Conservation (phyloP, 106 monocot species). For the Dactylorhiza incarnata region DNA sequence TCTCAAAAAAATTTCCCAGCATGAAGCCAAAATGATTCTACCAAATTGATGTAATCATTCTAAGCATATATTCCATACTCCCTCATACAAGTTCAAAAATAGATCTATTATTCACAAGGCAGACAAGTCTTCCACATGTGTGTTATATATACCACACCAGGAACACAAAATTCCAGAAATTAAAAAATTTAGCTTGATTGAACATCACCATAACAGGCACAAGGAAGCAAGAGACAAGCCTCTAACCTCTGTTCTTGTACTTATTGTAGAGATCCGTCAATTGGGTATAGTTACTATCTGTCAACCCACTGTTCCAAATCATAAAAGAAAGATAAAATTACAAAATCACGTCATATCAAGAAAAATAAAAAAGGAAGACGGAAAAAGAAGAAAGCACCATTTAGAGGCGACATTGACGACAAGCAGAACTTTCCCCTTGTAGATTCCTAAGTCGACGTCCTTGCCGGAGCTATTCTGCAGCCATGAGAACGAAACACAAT, state of each 20-base stretch:
- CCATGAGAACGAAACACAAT: not conserved
- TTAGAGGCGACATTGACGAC: constrained; percentile 75
- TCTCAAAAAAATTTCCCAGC: too few relatives aligned
- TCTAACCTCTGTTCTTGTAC: constrained; percentile 66
- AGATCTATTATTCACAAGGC: not conserved
- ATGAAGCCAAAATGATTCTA: too few relatives aligned
- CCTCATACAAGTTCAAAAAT: too few relatives aligned
- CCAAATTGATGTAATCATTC: too few relatives aligned
- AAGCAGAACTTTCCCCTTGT: constrained; percentile 65
- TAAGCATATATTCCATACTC: too few relatives aligned
- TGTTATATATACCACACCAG: not conserved
- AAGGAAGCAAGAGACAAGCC: not conserved
- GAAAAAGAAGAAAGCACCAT: constrained; percentile 30
- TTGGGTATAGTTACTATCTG: constrained; percentile 77
- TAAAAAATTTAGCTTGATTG: not conserved
- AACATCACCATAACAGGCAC: not conserved
- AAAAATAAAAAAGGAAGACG: not conserved
- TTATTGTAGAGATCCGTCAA: constrained; percentile 78
- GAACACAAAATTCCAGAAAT: not conserved
- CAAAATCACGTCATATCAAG: not conserved
- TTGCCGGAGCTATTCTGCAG: constrained; percentile 52
- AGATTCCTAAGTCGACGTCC: constrained; percentile 43
- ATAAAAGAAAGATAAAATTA: not conserved
- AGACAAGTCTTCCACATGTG: not conserved
- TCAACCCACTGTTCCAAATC: constrained; percentile 63